Evolutionary conservation across 192 early-diverging fungal species (phyloP), one percentile per base, ranked within the genome.

Genomic region (Bifiguratus adelaidae): DNA sequence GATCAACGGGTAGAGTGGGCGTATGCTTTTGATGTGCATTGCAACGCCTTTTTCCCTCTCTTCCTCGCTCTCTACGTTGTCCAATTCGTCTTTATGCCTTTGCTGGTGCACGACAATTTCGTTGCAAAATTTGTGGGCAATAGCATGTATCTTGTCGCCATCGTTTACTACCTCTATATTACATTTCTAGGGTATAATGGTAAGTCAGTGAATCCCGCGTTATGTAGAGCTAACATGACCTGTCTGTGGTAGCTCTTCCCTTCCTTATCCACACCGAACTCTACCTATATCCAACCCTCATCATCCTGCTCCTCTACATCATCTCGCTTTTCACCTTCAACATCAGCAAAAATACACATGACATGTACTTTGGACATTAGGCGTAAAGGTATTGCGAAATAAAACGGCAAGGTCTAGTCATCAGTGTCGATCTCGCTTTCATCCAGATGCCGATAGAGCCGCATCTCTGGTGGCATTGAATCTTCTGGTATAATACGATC

Each of bases 1-100:
- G 84, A 89, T 30, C 92, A 95, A 55, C 74, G 63, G 37, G 90
- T 95, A 16, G 95, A 97, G 66, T 97, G 92, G 92, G 81, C 83
- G 32, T 97, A 96, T 56, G 85, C 83, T 32, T 92, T 95, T 53
- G 95, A 97, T 63, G 88, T 97, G 9, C 95, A 97, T 51, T 95
- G 91, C 71, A 97, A 97, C 60, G 67, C 91, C 19, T 97, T 95
- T 56, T 91, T 94, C 54, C 84, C 86, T 16, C 74, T 90, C 44
- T 95, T 88, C 48, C 68, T 86, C 36, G 58, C 89, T 11, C 74
- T 91, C 12, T 95, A 97, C 45, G 82, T 93, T 11, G 60, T 92
- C 55, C 92, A 95, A 65, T 88, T 97, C 47, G 91, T 93, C 57
- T 88, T 97, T 49, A 74, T 95, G 44, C 81, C 86, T 29, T 55